These are phyloP conservation scores for Jamesozyma jinghongensis DNA, from an alignment of 805 yeast genomes.

Conservation along the genomic window DNA sequence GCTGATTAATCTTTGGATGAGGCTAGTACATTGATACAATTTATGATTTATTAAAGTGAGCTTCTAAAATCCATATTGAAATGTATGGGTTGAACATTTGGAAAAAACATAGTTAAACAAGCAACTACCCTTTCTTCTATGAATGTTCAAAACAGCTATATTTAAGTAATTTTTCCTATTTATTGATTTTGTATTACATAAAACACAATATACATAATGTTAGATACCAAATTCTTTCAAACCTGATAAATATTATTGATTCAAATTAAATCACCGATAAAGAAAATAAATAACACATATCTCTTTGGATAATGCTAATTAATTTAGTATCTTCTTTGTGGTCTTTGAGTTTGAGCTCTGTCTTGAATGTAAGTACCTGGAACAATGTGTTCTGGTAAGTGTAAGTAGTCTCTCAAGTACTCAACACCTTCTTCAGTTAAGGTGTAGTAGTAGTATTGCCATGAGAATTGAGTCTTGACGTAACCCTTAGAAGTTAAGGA, in stretches of 20 bases:
- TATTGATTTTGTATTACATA: constrained; percentile 4
- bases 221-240: background rate
- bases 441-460: constrained; percentile 99
- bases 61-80: too few relatives aligned
- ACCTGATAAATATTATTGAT: background rate
- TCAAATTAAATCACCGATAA: constrained; percentile 2
- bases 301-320: background rate
- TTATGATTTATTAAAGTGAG: too few relatives aligned
- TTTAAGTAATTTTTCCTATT: constrained; percentile 2
- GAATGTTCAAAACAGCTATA: too few relatives aligned
- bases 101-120: too few relatives aligned
- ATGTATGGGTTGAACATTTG: too few relatives aligned
- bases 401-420: constrained; percentile 95
- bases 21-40: too few relatives aligned
- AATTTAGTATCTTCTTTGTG: constrained; percentile 41
- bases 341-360: constrained; percentile 70
- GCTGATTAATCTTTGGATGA: too few relatives aligned
- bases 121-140: too few relatives aligned
- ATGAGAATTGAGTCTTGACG: constrained; percentile 99
- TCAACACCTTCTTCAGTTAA: constrained; percentile 99
- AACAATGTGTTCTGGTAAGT: constrained; percentile 96
- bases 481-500: constrained; percentile 97
- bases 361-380: constrained; percentile 97
- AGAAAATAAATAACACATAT: background rate
- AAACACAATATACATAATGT: constrained; percentile 7